A percentile compares a stretch with the other conserved stretches of the same genome.
Conservation (phyloP, 306 rosid species). For the Begonia loranthoides region DNA sequence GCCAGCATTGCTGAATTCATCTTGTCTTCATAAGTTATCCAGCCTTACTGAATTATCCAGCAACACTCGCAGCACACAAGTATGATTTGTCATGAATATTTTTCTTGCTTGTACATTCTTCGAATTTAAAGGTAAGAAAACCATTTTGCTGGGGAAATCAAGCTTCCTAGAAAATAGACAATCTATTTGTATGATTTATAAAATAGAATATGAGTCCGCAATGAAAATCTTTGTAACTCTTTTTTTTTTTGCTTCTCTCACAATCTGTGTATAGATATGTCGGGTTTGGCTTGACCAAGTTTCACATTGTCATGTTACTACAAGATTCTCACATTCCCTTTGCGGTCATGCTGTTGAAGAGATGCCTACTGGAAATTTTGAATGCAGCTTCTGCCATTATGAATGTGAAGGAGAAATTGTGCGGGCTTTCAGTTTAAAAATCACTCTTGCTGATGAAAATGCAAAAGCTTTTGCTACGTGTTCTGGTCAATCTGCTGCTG, state of each 20-base stretch:
- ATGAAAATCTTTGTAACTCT: too few species aligned
- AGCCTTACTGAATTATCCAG: constrained; percentile 43
- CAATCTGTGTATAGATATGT: constrained; percentile 34
- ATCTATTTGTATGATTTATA: too few species aligned
- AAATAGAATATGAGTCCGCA: too few species aligned
- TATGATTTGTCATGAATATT: constrained; percentile 15
- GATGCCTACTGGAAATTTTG: constrained; percentile 22
- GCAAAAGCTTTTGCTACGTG: constrained; percentile 72
- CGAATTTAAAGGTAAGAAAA: too few species aligned
- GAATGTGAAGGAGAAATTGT: constrained; percentile 32
- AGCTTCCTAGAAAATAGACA: too few species aligned
- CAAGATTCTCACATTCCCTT: constrained; percentile 52
- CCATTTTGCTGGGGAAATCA: too few species aligned
- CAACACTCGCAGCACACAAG: constrained; percentile 42
- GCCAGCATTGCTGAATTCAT: constrained; percentile 74
- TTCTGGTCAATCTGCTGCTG: constrained; percentile 79
- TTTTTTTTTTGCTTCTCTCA: constrained; percentile 10
- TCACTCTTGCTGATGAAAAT: constrained; percentile 66
- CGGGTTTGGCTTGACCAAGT: constrained; percentile 54
- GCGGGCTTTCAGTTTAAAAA: constrained; percentile 60
- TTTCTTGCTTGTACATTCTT: neutral
- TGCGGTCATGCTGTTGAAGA: constrained; percentile 66
- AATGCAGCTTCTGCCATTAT: constrained; percentile 60
- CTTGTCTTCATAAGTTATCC: constrained; percentile 57
- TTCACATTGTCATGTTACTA: constrained; percentile 41